phyloP scores from a whole-genome alignment of 2,329 filamentous ascomycete genomes.

The Fusarium azukiicola region DNA sequence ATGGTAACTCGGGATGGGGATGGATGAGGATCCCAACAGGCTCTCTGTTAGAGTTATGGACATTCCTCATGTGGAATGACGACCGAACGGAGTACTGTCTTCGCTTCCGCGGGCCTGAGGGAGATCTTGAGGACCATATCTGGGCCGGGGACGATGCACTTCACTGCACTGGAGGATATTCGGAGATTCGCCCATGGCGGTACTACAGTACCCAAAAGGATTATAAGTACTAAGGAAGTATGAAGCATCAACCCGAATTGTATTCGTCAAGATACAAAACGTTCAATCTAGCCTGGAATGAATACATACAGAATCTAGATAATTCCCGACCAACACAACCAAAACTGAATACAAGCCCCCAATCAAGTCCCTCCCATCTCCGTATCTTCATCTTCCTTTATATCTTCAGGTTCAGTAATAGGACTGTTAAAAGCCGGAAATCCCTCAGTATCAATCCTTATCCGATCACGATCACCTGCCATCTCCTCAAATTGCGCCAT shows the following conservation, averaged over 20 bases:
- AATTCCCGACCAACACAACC: conserved; percentile 2
- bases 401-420: conserved; percentile 12
- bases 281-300: not conserved
- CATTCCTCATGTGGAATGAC: conserved; percentile 17
- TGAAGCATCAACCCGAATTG: not conserved
- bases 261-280: conserved; percentile 7
- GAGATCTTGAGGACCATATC: conserved; percentile 24
- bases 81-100: not conserved
- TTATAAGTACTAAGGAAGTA: conserved; percentile 12
- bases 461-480: not conserved
- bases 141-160: conserved; percentile 17
- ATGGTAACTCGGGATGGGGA: not conserved
- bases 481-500: conserved; percentile 10
- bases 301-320: not conserved
- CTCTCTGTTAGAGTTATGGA: conserved; percentile 33
- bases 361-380: conserved; percentile 19
- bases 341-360: conserved; percentile 10
- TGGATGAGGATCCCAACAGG: conserved; percentile 41
- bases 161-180: conserved; percentile 1
- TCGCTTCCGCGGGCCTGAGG: conserved; percentile 16
- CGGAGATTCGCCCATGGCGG: conserved; percentile 6
- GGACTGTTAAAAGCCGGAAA: conserved; percentile 9
- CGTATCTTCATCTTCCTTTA: conserved; percentile 10
- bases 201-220: conserved; percentile 11
- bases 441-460: not conserved